Conservation (phyloP, 192 early-diverging fungal genomes). For the Entomortierella chlamydospora region DNA sequence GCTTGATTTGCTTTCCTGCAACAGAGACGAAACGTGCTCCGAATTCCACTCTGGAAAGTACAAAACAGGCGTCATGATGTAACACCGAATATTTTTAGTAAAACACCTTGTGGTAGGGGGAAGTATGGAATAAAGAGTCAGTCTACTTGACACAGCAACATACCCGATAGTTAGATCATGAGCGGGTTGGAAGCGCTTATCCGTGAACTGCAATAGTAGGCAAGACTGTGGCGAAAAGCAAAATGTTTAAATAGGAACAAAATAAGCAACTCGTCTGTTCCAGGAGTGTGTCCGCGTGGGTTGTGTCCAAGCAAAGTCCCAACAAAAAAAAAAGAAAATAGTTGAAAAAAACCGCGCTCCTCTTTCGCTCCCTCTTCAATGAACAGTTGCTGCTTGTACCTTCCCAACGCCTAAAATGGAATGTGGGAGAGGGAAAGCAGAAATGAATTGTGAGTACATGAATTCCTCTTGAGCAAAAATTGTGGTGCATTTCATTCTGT, state of each 20-base stretch:
- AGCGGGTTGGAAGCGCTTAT: constrained; percentile 82
- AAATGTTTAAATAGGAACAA: background rate
- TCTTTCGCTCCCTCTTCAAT: too few relatives aligned
- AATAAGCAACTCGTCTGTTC: too few relatives aligned
- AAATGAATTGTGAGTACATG: background rate
- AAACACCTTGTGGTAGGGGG: background rate
- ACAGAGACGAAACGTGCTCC: constrained; percentile 82
- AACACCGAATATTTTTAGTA: background rate
- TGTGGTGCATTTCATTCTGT: too few relatives aligned
- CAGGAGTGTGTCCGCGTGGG: too few relatives aligned
- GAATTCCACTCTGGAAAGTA: constrained; percentile 73
- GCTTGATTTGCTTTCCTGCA: constrained; percentile 86
- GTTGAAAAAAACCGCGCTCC: too few relatives aligned
- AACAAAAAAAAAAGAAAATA: background rate
- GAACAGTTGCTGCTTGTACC: constrained; percentile 30
- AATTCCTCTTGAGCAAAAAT: too few relatives aligned
- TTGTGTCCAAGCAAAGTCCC: background rate
- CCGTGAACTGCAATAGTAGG: constrained; percentile 85
- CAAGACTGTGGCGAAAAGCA: constrained; percentile 63
- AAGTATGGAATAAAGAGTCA: background rate
- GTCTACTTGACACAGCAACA: background rate
- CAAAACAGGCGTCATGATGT: background rate
- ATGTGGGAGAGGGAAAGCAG: background rate
- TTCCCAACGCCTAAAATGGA: constrained; percentile 76
- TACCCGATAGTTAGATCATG: constrained; percentile 88